Conservation (phyloP, 805 yeast genomes). For the Wickerhamiella sergipiensis region DNA sequence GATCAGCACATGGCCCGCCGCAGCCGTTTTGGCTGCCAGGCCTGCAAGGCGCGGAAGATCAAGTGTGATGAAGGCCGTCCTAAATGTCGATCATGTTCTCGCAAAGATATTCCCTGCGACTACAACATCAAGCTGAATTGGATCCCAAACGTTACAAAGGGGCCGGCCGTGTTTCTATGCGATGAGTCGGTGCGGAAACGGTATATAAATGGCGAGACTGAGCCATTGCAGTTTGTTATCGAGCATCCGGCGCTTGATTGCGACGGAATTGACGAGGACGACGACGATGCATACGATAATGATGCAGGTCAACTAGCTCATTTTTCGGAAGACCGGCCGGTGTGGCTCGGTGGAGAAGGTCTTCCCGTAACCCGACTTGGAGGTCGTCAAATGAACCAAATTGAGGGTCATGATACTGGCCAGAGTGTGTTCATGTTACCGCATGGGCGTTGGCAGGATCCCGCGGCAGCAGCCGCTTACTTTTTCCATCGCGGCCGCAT, state of each 20-base stretch:
- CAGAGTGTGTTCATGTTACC: neutral
- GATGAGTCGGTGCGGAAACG: neutral
- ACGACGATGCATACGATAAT: neutral
- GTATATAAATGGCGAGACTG: neutral
- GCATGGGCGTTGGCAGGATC: neutral
- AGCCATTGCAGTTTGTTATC: neutral
- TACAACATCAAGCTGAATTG: slow-evolving; percentile 12
- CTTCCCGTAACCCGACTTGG: neutral
- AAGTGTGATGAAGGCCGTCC: slow-evolving; percentile 58
- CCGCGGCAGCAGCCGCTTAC: neutral
- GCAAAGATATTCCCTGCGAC: slow-evolving; percentile 6
- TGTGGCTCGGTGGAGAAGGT: neutral
- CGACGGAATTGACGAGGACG: neutral
- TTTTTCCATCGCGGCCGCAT: neutral
- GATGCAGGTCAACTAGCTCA: neutral
- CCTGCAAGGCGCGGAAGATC: slow-evolving; percentile 48
- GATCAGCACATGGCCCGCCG: slow-evolving; percentile 4
- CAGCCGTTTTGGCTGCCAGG: slow-evolving; percentile 44
- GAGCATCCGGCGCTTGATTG: neutral
- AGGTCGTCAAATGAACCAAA: neutral
- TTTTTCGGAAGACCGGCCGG: neutral
- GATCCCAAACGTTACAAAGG: slow-evolving; percentile 2
- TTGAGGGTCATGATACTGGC: neutral
- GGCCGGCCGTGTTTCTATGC: neutral
- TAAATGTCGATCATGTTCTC: slow-evolving; percentile 39